A percentile compares a stretch with the other conserved stretches of the same genome.
phyloP scores from a whole-genome alignment of 2,329 filamentous ascomycete species.

The Aspergillus texensis region DNA sequence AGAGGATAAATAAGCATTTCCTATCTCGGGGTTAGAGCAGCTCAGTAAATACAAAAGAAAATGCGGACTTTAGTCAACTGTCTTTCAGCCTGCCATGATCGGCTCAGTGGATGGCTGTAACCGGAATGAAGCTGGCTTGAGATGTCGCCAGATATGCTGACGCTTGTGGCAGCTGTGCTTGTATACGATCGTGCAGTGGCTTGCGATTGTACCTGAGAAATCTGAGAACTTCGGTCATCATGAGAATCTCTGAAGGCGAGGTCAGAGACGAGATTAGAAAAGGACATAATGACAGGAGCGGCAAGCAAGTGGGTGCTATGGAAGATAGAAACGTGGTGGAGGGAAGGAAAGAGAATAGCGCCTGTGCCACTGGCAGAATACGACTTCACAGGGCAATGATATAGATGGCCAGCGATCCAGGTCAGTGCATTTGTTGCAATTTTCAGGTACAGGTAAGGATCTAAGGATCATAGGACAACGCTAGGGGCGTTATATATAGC shows the following conservation, averaged over 20 bases:
- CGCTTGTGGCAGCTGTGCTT: conserved; percentile 53
- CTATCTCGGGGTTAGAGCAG: conserved; percentile 48
- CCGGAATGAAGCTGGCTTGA: conserved; percentile 82
- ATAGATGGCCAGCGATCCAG: no score
- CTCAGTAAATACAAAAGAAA: background rate
- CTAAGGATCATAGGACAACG: no score
- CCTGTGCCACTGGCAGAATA: no score
- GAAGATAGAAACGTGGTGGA: no score
- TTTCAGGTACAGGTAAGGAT: no score
- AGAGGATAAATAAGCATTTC: conserved; percentile 98
- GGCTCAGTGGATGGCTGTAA: conserved; percentile 77
- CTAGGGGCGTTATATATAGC: no score
- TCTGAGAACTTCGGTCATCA: conserved; percentile 47
- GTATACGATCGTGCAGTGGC: conserved; percentile 46
- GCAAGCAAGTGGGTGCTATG: no score
- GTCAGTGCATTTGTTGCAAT: no score
- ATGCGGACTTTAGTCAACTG: conserved; percentile 76
- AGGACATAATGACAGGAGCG: conserved; percentile 43
- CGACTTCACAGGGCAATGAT: no score
- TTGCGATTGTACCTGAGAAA: conserved; percentile 45
- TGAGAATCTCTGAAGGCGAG: conserved; percentile 49
- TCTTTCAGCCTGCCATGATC: conserved; percentile 81
- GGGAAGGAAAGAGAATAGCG: no score
- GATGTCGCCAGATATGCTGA: conserved; percentile 65
- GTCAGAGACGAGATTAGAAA: conserved; percentile 54